A percentile compares a stretch with the other conserved stretches of the same genome.
Conservation (phyloP, 2,329 filamentous ascomycete species). For the Fusarium penzigii region DNA sequence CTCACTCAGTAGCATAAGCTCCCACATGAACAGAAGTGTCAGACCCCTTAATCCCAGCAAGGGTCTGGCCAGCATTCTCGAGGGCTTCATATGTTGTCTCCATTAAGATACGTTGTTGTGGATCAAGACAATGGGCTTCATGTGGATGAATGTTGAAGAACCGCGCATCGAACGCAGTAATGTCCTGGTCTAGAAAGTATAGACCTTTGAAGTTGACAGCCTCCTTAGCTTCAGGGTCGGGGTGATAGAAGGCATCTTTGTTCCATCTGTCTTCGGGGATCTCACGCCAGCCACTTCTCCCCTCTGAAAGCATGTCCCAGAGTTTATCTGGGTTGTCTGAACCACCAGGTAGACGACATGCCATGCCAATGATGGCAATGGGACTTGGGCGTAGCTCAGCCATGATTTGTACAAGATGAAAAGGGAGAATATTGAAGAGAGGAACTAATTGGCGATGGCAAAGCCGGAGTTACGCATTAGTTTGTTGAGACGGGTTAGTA, state of each 20-base stretch:
- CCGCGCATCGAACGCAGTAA: slow-evolving; percentile 20
- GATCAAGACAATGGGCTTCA: slow-evolving; percentile 37
- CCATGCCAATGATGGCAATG: slow-evolving; percentile 34
- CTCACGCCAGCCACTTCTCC: slow-evolving; percentile 17
- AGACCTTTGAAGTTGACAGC: slow-evolving; percentile 13
- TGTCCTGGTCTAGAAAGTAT: slow-evolving; percentile 18
- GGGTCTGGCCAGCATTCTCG: slow-evolving; percentile 32
- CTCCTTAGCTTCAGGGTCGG: slow-evolving; percentile 18
- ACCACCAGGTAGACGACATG: slow-evolving; percentile 31
- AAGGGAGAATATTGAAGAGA: neutral
- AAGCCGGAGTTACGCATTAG: neutral
- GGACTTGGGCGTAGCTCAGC: slow-evolving; percentile 8
- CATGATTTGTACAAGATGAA: slow-evolving; percentile 3
- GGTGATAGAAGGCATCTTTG: slow-evolving; percentile 23
- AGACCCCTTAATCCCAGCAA: slow-evolving; percentile 28
- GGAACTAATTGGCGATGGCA: neutral
- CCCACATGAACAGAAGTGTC: slow-evolving; percentile 36
- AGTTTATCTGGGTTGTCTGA: slow-evolving; percentile 27
- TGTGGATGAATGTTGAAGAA: slow-evolving; percentile 36
- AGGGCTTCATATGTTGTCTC: slow-evolving; percentile 39
- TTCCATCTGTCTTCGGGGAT: slow-evolving; percentile 28
- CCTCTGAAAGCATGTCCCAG: slow-evolving; percentile 29
- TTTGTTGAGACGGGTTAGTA: slow-evolving; percentile 1
- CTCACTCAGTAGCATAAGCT: slow-evolving; percentile 15
- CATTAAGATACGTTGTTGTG: slow-evolving; percentile 34